Evolutionary conservation across 345 rosid species (phyloP).

Genomic region (Populus euphratica): DNA sequence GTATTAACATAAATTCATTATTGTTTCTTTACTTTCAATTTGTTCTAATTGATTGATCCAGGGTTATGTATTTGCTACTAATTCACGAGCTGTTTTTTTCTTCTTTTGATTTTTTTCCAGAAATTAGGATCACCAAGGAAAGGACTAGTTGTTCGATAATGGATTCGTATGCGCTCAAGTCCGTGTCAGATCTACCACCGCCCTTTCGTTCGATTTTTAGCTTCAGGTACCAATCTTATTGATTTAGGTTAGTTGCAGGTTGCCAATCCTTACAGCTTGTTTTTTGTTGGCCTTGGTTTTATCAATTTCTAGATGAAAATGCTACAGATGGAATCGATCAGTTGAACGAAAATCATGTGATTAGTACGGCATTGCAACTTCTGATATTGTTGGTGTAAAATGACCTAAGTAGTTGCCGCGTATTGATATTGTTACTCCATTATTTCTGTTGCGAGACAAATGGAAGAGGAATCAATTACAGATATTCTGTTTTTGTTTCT

Average conservation of each 20-base stretch:
- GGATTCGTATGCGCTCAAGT: conserved; percentile 74
- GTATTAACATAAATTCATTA: no score
- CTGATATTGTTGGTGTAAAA: neutral
- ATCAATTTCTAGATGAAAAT: neutral
- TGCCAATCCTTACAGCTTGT: conserved; percentile 2
- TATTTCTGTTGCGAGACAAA: no score
- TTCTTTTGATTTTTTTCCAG: no score
- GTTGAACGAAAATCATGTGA: neutral
- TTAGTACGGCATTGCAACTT: neutral
- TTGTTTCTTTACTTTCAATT: no score
- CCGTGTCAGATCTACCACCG: conserved; percentile 66
- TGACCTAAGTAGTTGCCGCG: neutral
- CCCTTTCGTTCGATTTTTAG: conserved; percentile 64
- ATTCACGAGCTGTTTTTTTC: no score
- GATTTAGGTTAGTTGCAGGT: neutral
- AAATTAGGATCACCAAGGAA: no score
- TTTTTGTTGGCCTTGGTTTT: neutral
- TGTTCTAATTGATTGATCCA: no score
- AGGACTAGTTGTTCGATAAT: conserved; percentile 17
- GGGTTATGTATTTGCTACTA: no score
- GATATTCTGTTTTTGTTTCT: conserved; percentile 1
- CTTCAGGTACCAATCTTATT: conserved; percentile 53
- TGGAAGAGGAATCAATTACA: neutral
- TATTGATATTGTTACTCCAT: neutral
- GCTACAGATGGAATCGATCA: neutral